Base-by-base conservation (phyloP, 352 stramenopile species). In the Plasmopara halstedii region DNA sequence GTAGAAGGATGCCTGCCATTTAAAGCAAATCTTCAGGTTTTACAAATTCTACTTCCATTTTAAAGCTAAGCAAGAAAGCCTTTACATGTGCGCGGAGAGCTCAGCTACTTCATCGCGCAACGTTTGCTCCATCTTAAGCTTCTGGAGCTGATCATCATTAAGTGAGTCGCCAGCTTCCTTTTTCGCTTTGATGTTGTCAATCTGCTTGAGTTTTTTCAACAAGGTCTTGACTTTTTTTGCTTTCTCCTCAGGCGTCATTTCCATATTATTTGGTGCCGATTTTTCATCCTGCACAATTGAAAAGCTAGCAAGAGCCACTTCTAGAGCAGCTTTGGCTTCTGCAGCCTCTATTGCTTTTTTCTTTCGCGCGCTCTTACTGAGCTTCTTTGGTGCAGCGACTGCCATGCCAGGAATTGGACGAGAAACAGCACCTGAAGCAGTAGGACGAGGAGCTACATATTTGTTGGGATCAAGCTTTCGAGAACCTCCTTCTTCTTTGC, bases 161-260 rank as follows among this genome's bases (percentile, higher is more conserved):
- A 93, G 64, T 23, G 64, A 70, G 22, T 86, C 75, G n/a, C 82
- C 82, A 11, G 50, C 58, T 13, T 73, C 69, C 35, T 73, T 63
- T 63, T 91, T 90, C 9, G 67, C 69, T 64, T 93, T 93, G 53
- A 91, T 75, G 29, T 66, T 52, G 50, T 89, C 73, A 43, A 93
- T 93, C 59, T 93, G 82, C 65, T 93, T 93, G 42, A 93, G 64
- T 56, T 91, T 93, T 64, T 93, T 93, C 50, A 75, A 63, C 47
- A 93, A 53, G 7, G 56, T 59, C 65, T 93, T 93, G 42, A 83
- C 60, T 50, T 88, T 89, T 61, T 93, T 93, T 41, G 84, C 74
- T 54, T 88, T 92, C 53, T 92, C 78, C 32, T 89, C 78, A 3
- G 65, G 44, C 20, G 75, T 85, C 42, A 92, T 51, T 21, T 67